These are phyloP conservation scores for Musa itinerans DNA, from an alignment of 176 grass and related monocot species.

Conservation along the genomic window DNA sequence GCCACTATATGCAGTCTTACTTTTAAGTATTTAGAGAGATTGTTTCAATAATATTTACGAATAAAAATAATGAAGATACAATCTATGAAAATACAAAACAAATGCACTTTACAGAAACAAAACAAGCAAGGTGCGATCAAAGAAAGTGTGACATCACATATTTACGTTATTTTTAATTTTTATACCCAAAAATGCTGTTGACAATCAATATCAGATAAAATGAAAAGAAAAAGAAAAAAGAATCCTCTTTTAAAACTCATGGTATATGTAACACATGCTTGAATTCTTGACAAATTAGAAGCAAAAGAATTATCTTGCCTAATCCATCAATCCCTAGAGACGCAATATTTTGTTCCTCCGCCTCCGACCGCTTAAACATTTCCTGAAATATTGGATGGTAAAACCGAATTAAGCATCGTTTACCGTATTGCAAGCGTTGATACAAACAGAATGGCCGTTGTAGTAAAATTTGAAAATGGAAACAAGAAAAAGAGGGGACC, in stretches of 20 bases:
- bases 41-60: not conserved
- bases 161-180: not conserved
- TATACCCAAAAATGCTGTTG: not conserved
- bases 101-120: not conserved
- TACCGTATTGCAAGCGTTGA: not conserved
- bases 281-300: not conserved
- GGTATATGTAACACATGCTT: not conserved
- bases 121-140: not conserved
- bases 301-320: slow-evolving; percentile 27
- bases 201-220: not conserved
- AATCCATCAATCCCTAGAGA: slow-evolving; percentile 17
- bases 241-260: not conserved
- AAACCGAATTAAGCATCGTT: not conserved
- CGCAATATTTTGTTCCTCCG: slow-evolving; percentile 18
- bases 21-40: too few species aligned
- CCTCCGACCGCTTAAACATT: slow-evolving; percentile 24
- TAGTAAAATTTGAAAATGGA: not conserved
- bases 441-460: not conserved
- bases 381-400: slow-evolving; percentile 14
- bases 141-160: not conserved
- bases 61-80: not conserved
- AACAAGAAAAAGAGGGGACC: slow-evolving; percentile 17
- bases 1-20: too few species aligned
- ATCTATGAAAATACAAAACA: not conserved
- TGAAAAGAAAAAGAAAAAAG: not conserved